These are phyloP conservation scores for Globisporangium ultimum DNA, from an alignment of 352 stramenopile genomes.

Conservation along the genomic window DNA sequence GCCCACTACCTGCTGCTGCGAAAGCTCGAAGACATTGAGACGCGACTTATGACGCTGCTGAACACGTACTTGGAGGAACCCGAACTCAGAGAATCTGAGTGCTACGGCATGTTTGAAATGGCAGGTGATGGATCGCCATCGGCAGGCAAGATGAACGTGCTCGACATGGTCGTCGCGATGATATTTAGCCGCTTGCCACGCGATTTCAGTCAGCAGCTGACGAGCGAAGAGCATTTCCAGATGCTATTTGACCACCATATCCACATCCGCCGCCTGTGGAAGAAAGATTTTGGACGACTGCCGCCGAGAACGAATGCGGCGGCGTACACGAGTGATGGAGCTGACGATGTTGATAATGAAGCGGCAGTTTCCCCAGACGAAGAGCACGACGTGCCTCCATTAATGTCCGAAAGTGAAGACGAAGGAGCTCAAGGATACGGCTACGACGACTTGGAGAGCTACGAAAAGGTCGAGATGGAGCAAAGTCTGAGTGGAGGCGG, in stretches of 20 bases:
- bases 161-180: slow-evolving; percentile 88
- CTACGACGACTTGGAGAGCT: slow-evolving; percentile 10
- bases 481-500: slow-evolving; percentile 11
- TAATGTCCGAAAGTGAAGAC: background rate
- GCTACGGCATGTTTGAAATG: slow-evolving; percentile 35
- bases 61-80: slow-evolving; percentile 59
- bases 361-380: slow-evolving; percentile 3
- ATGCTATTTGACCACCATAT: slow-evolving; percentile 78
- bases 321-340: slow-evolving; percentile 11
- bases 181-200: slow-evolving; percentile 76
- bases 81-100: slow-evolving; percentile 46
- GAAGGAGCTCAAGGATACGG: slow-evolving; percentile 12
- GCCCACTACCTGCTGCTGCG: slow-evolving; percentile 51
- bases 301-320: slow-evolving; percentile 21
- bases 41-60: slow-evolving; percentile 49
- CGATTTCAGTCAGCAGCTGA: slow-evolving; percentile 48
- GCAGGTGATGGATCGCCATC: slow-evolving; percentile 19
- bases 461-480: slow-evolving; percentile 9
- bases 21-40: slow-evolving; percentile 83
- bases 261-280: slow-evolving; percentile 77
- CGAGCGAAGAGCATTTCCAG: slow-evolving; percentile 66
- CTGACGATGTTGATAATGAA: slow-evolving; percentile 16
- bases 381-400: slow-evolving; percentile 11
- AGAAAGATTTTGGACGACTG: slow-evolving; percentile 80
- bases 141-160: slow-evolving; percentile 58